A percentile compares a stretch with the other conserved stretches of the same genome.
Evolutionary conservation across 176 grass and related monocot species (phyloP).

Genomic region (Oryza punctata): DNA sequence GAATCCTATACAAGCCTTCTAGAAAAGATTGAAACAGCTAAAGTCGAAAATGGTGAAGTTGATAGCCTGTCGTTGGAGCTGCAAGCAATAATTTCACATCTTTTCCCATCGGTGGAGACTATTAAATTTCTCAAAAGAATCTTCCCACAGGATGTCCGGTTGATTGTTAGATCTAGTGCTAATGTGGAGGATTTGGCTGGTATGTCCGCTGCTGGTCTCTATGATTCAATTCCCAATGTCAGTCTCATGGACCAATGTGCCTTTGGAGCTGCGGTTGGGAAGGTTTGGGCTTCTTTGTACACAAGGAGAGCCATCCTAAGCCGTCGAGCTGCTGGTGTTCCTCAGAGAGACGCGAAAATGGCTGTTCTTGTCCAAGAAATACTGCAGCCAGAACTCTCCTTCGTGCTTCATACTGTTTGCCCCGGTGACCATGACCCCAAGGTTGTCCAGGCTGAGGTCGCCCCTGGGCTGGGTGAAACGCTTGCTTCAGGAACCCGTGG

Average conservation of each 20-base stretch:
- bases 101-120: conserved; percentile 57
- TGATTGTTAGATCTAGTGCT: conserved; percentile 93
- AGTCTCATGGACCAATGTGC: conserved; percentile 50
- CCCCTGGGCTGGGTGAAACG: conserved; percentile 86
- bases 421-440: conserved; percentile 66
- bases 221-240: conserved; percentile 92
- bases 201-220: conserved; percentile 95
- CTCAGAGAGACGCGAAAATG: conserved; percentile 81
- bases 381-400: conserved; percentile 77
- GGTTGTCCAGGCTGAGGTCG: conserved; percentile 74
- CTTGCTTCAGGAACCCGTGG: conserved; percentile 89
- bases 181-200: conserved; percentile 97
- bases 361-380: conserved; percentile 93
- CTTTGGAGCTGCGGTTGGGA: conserved; percentile 65
- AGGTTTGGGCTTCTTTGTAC: conserved; percentile 93
- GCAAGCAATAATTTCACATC: conserved; percentile 63
- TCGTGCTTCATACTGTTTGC: conserved; percentile 90
- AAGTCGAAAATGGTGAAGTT: conserved; percentile 77
- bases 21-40: conserved; percentile 67
- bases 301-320: conserved; percentile 88
- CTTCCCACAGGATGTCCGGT: conserved; percentile 51
- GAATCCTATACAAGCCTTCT: conserved; percentile 66
- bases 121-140: conserved; percentile 54
- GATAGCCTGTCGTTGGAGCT: conserved; percentile 67
- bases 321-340: conserved; percentile 71